Percentiles rank a stretch among this genome's conserved stretches.
Evolutionary conservation across 2,329 filamentous ascomycete species (phyloP).

Genomic region (Claviceps digitariae): DNA sequence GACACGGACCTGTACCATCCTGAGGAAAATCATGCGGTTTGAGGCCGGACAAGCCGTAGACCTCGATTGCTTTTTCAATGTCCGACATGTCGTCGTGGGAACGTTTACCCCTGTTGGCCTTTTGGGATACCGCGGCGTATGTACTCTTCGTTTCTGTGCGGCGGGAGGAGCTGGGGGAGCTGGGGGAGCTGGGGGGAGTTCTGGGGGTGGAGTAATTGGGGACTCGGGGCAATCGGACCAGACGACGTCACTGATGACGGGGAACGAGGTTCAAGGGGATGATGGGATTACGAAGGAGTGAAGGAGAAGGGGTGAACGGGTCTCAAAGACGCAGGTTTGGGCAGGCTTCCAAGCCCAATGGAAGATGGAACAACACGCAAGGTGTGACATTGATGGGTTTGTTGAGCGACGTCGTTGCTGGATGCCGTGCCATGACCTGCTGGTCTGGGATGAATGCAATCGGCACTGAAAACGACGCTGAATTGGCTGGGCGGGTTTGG

Average conservation of each 20-base stretch:
- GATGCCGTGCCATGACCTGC: background rate
- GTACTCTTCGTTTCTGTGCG: background rate
- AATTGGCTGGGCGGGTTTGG: background rate
- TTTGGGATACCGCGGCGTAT: background rate
- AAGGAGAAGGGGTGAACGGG: background rate
- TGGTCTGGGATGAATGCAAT: background rate
- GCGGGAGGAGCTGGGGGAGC: background rate
- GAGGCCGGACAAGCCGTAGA: conserved; percentile 14
- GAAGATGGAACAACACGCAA: background rate
- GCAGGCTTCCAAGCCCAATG: background rate
- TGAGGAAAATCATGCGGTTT: conserved; percentile 40
- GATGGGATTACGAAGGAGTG: background rate
- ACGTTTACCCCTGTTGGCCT: background rate
- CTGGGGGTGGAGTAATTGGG: background rate
- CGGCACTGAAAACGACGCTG: background rate
- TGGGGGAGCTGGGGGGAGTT: background rate
- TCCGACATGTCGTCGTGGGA: conserved; percentile 3
- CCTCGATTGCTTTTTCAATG: conserved; percentile 2
- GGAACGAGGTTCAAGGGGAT: background rate
- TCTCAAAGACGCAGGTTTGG: background rate
- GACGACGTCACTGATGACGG: background rate
- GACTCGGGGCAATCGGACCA: background rate
- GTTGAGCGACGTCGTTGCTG: background rate
- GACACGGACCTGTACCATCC: conserved; percentile 55
- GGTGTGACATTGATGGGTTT: background rate